phyloP scores from a whole-genome alignment of 345 rosid genomes.

The Schrenkiella parvula region DNA sequence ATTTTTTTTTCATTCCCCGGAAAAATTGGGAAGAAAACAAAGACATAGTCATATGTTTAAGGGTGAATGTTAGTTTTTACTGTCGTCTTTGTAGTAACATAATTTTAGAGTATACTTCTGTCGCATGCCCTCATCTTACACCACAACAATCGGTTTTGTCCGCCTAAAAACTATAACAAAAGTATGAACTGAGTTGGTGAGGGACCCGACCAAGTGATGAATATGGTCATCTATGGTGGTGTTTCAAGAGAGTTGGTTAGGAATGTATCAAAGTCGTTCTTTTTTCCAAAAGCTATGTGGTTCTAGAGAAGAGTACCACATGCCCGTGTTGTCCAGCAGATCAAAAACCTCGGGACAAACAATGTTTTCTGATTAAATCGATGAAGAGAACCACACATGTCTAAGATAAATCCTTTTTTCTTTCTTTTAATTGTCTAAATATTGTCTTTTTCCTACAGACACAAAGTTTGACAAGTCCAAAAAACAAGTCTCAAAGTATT shows the following conservation, averaged over 20 bases:
- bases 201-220: neutral
- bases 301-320: neutral
- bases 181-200: neutral
- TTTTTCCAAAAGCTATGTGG: neutral
- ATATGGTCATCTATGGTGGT: neutral
- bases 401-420: neutral
- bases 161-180: neutral
- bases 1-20: neutral
- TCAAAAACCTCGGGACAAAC: too few relatives aligned
- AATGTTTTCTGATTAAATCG: too few relatives aligned
- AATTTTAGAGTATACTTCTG: neutral
- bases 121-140: neutral
- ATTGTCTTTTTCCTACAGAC: constrained; percentile 8
- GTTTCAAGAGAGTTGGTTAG: neutral
- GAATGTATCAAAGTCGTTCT: neutral
- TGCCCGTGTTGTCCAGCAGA: neutral
- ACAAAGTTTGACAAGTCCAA: constrained; percentile 6
- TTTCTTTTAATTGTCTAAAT: neutral
- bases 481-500: neutral
- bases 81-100: too few relatives aligned
- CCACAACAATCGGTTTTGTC: neutral
- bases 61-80: too few relatives aligned
- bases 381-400: neutral
- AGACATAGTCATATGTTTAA: too few relatives aligned
- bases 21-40: too few relatives aligned